A percentile compares a stretch with the other conserved stretches of the same genome.
Conservation (phyloP, 1,139 yeast species). For the Pichia inconspicua region DNA sequence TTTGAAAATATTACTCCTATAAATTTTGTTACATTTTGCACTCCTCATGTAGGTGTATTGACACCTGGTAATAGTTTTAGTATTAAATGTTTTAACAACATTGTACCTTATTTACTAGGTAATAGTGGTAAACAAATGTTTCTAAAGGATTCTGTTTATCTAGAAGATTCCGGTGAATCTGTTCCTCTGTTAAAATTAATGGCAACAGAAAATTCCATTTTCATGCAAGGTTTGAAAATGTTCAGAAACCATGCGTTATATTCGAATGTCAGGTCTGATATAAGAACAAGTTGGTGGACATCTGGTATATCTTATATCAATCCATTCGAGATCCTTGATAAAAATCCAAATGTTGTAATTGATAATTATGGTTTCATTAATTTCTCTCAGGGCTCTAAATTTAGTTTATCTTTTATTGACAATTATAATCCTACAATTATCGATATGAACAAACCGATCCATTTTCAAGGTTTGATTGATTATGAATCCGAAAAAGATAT, state of each 20-base stretch:
- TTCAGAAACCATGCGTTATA: slow-evolving; percentile 53
- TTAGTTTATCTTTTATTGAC: slow-evolving; percentile 38
- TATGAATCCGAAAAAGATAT: slow-evolving; percentile 15
- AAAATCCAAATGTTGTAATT: slow-evolving; percentile 23
- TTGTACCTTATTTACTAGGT: slow-evolving; percentile 59
- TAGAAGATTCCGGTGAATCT: slow-evolving; percentile 7
- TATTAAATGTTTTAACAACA: slow-evolving; percentile 41
- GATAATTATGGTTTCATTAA: slow-evolving; percentile 27
- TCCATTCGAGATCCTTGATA: slow-evolving; percentile 42
- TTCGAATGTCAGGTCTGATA: slow-evolving; percentile 72
- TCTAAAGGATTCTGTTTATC: slow-evolving; percentile 38
- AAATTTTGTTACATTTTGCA: slow-evolving; percentile 67
- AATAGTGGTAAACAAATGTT: slow-evolving; percentile 69
- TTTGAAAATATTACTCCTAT: slow-evolving; percentile 40
- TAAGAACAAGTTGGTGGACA: slow-evolving; percentile 77
- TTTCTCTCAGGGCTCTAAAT: slow-evolving; percentile 32
- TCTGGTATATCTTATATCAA: slow-evolving; percentile 60
- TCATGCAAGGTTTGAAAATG: slow-evolving; percentile 44
- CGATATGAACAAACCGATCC: slow-evolving; percentile 36
- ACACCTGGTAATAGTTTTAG: slow-evolving; percentile 49
- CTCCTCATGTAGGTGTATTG: slow-evolving; percentile 76
- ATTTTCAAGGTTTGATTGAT: slow-evolving; percentile 21
- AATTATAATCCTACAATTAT: slow-evolving; percentile 50
- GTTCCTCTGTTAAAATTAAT: slow-evolving; percentile 50
- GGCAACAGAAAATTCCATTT: slow-evolving; percentile 53